Evolutionary conservation across 768 basidiomycete genomes (phyloP).

Genomic region (Lentinula raphanica): DNA sequence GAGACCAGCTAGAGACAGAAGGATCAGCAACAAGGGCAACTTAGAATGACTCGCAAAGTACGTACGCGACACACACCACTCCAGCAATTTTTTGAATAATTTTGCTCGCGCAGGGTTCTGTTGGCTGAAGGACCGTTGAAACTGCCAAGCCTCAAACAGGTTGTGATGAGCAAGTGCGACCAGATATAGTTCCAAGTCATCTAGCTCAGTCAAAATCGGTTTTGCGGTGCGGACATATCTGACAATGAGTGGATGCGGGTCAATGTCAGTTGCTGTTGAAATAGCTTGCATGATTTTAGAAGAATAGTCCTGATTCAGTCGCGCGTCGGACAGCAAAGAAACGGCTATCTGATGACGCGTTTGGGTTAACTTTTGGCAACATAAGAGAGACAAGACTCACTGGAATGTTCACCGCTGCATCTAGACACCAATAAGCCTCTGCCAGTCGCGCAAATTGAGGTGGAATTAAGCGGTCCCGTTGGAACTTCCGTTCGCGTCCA

Average conservation of each 20-base stretch:
- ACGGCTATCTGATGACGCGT: slow-evolving; percentile 53
- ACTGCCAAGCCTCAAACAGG: slow-evolving; percentile 71
- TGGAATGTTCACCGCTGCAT: slow-evolving; percentile 57
- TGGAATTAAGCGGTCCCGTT: slow-evolving; percentile 54
- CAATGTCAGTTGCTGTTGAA: slow-evolving; percentile 35
- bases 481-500: slow-evolving; percentile 48
- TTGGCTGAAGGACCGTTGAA: slow-evolving; percentile 67
- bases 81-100: slow-evolving; percentile 53
- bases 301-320: slow-evolving; percentile 70
- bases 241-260: slow-evolving; percentile 54
- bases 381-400: slow-evolving; percentile 38
- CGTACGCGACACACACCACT: slow-evolving; percentile 70
- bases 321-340: slow-evolving; percentile 65
- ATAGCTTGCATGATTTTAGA: slow-evolving; percentile 75
- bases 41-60: slow-evolving; percentile 11
- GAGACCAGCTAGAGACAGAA: slow-evolving; percentile 45
- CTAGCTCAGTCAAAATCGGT: slow-evolving; percentile 61
- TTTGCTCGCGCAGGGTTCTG: slow-evolving; percentile 44
- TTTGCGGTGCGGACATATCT: slow-evolving; percentile 74
- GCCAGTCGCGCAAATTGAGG: slow-evolving; percentile 71
- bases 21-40: neutral
- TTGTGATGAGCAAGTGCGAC: slow-evolving; percentile 61
- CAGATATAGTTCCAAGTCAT: slow-evolving; percentile 66
- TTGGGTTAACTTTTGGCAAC: neutral
- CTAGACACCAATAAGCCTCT: slow-evolving; percentile 84